phyloP scores from a whole-genome alignment of 805 yeast species.

The Starmerella kuoi region DNA sequence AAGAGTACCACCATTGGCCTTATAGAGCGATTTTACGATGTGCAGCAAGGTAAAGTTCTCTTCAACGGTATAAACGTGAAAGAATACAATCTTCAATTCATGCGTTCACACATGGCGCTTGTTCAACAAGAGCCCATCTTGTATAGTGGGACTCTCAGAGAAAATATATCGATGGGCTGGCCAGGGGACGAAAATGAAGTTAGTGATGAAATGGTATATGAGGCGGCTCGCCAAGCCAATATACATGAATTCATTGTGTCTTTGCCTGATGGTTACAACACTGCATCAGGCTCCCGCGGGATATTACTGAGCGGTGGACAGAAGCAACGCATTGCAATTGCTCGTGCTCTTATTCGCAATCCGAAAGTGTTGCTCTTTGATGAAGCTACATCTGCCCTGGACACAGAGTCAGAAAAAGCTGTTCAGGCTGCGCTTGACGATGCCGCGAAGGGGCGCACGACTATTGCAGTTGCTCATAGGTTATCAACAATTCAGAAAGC shows the following conservation, averaged over 20 bases:
- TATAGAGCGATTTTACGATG: conserved; percentile 39
- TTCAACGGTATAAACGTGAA: conserved; percentile 43
- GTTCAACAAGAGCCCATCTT: conserved; percentile 54
- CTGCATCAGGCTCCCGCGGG: conserved; percentile 45
- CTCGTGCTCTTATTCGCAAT: conserved; percentile 55
- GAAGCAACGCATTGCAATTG: conserved; percentile 65
- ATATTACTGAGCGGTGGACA: conserved; percentile 61
- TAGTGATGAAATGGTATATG: conserved; percentile 35
- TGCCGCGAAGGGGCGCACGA: conserved; percentile 63
- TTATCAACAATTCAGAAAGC: conserved; percentile 58
- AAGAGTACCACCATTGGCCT: conserved; percentile 47
- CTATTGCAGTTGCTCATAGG: conserved; percentile 77
- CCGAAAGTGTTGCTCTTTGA: conserved; percentile 55
- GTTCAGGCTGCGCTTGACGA: conserved; percentile 58
- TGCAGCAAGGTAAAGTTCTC: conserved; percentile 37
- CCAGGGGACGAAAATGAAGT: conserved; percentile 25
- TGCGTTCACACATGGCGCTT: conserved; percentile 42
- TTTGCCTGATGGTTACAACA: conserved; percentile 50
- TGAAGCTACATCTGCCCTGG: conserved; percentile 58
- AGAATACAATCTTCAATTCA: conserved; percentile 38
- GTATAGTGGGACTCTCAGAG: conserved; percentile 43
- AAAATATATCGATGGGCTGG: conserved; percentile 44
- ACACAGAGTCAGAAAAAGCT: conserved; percentile 59
- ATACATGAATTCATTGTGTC: conserved; percentile 44
- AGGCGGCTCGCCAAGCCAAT: conserved; percentile 42